Conservation (phyloP, 1,284 basidiomycete species). For the Boletus semigastroideus region DNA sequence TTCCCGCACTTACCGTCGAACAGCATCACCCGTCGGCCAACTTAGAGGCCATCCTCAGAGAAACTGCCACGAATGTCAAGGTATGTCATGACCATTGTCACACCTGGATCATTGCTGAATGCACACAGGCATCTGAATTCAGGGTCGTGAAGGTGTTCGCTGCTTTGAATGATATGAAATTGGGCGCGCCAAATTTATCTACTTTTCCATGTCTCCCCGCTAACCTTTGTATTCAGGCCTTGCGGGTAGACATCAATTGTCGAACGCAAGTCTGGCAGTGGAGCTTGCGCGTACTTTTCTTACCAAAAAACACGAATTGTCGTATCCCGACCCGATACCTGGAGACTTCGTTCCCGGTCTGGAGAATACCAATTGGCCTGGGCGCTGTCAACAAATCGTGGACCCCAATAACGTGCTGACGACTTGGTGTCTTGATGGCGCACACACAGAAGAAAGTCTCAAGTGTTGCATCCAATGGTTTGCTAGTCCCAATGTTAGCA, state of each 20-base stretch:
- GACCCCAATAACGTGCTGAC: slow-evolving; percentile 52
- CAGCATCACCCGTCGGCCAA: slow-evolving; percentile 76
- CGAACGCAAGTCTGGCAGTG: slow-evolving; percentile 90
- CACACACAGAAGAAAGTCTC: slow-evolving; percentile 92
- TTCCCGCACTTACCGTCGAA: slow-evolving; percentile 82
- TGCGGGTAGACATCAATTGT: slow-evolving; percentile 85
- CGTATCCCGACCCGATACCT: slow-evolving; percentile 43
- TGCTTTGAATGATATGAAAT: slow-evolving; percentile 52
- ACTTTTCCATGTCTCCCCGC: not conserved
- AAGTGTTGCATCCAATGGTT: slow-evolving; percentile 90
- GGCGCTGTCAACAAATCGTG: slow-evolving; percentile 86
- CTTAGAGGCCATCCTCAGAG: slow-evolving; percentile 64
- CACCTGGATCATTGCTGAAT: not conserved
- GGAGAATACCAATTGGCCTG: slow-evolving; percentile 84
- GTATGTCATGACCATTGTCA: slow-evolving; percentile 33
- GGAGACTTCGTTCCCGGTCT: slow-evolving; percentile 63
- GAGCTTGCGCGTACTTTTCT: slow-evolving; percentile 76
- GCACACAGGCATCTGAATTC: slow-evolving; percentile 61
- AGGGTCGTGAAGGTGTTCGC: slow-evolving; percentile 50
- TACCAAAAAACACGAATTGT: slow-evolving; percentile 1
- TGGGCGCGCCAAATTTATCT: slow-evolving; percentile 49
- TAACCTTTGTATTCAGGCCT: slow-evolving; percentile 54
- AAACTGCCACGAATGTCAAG: slow-evolving; percentile 66
- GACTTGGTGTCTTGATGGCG: slow-evolving; percentile 94
- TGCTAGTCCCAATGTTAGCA: slow-evolving; percentile 51